Conservation (phyloP, 148 eudicot species). For the Fagopyrum tataricum region DNA sequence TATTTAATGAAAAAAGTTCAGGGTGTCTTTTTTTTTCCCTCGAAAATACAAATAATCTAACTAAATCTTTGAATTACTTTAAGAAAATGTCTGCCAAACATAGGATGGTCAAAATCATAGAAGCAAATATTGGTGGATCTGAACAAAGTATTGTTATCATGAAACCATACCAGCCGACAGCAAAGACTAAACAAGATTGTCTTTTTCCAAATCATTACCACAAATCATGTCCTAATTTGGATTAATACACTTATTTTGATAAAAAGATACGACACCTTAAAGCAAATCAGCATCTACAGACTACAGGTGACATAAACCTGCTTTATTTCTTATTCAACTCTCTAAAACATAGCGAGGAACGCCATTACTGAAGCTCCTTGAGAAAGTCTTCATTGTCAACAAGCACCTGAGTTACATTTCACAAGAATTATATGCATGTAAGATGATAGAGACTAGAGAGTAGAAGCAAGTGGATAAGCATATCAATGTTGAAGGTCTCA, state of each 20-base stretch:
- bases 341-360: neutral
- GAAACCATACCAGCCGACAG: neutral
- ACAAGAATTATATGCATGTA: neutral
- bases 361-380: conserved; percentile 48
- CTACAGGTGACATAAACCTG: neutral
- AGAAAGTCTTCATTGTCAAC: conserved; percentile 89
- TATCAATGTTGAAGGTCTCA: conserved; percentile 22
- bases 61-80: too few species aligned
- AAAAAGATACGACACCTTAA: neutral
- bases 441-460: neutral
- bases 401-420: conserved; percentile 46
- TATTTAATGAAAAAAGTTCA: too few species aligned
- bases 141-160: neutral
- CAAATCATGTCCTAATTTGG: neutral
- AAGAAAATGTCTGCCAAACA: too few species aligned
- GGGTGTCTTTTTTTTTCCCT: too few species aligned
- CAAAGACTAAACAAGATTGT: neutral
- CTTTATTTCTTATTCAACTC: conserved; percentile 7
- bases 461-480: neutral
- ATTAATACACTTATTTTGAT: neutral
- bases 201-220: neutral
- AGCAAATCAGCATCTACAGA: neutral
- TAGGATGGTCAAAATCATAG: too few species aligned
- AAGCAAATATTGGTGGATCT: neutral
- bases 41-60: too few species aligned